phyloP scores from a whole-genome alignment of 306 rosid species.

The Cucumis melo region DNA sequence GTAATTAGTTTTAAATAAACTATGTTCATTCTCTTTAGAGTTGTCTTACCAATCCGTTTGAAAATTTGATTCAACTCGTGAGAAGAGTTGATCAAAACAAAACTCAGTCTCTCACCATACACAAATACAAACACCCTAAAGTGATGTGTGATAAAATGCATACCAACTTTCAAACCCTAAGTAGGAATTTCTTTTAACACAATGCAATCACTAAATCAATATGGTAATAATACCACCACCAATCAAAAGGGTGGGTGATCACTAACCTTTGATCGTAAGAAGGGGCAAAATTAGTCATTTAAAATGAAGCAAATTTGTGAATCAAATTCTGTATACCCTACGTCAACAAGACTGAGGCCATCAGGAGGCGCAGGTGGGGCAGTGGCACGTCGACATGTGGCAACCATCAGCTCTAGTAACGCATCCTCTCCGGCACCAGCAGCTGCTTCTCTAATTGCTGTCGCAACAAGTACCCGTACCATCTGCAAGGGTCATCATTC shows the following conservation, averaged over 20 bases:
- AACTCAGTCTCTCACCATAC: background rate
- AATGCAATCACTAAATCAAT: background rate
- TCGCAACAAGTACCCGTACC: conserved; percentile 92
- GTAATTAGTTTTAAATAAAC: too few relatives aligned
- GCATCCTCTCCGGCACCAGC: conserved; percentile 82
- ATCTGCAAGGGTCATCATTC: conserved; percentile 31
- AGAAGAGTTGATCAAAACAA: background rate
- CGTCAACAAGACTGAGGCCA: conserved; percentile 76
- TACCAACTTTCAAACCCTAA: background rate
- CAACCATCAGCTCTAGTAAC: conserved; percentile 64
- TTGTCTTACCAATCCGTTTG: too few relatives aligned
- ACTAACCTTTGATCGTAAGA: background rate
- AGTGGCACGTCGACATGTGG: conserved; percentile 88
- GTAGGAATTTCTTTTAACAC: background rate
- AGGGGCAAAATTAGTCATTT: conserved; percentile 13
- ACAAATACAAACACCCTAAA: background rate
- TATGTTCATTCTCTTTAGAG: too few relatives aligned
- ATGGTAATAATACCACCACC: background rate
- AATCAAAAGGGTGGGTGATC: background rate
- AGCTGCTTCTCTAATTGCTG: conserved; percentile 87
- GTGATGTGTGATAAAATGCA: background rate
- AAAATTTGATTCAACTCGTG: background rate
- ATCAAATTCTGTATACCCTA: conserved; percentile 70
- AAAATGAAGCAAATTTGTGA: conserved; percentile 34
- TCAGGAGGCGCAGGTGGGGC: conserved; percentile 96